phyloP scores from a whole-genome alignment of 2,329 filamentous ascomycete species.

The Anthostomella pinea region DNA sequence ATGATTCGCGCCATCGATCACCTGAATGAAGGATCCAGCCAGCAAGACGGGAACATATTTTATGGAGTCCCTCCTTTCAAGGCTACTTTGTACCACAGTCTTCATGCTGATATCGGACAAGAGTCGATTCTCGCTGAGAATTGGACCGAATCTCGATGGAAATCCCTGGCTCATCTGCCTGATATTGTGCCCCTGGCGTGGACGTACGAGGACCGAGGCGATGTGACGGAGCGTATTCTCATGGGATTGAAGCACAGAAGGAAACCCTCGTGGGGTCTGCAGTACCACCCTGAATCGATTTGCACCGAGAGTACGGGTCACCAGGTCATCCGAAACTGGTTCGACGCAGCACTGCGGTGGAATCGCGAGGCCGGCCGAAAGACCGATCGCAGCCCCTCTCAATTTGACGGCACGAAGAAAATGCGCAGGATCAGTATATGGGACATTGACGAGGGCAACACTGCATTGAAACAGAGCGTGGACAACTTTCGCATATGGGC shows the following conservation, averaged over 20 bases:
- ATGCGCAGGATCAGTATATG: slow-evolving; percentile 6
- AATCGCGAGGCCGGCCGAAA: slow-evolving; percentile 31
- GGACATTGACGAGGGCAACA: not conserved
- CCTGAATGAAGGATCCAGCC: slow-evolving; percentile 18
- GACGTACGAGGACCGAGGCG: slow-evolving; percentile 47
- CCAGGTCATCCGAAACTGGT: slow-evolving; percentile 72
- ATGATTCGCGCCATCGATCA: slow-evolving; percentile 71
- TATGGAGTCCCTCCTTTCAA: slow-evolving; percentile 54
- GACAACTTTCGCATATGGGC: slow-evolving; percentile 18
- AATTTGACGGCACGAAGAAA: slow-evolving; percentile 5
- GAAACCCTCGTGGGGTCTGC: slow-evolving; percentile 80
- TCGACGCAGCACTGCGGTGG: slow-evolving; percentile 61
- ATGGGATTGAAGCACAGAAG: slow-evolving; percentile 70
- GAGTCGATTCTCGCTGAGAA: slow-evolving; percentile 33
- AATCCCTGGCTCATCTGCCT: slow-evolving; percentile 31
- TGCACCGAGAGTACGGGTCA: slow-evolving; percentile 71
- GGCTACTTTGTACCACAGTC: slow-evolving; percentile 75
- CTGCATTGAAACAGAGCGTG: not conserved
- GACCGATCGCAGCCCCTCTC: slow-evolving; percentile 1
- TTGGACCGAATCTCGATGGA: slow-evolving; percentile 42
- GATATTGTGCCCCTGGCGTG: slow-evolving; percentile 61
- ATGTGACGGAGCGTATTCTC: slow-evolving; percentile 53
- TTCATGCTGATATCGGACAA: slow-evolving; percentile 55
- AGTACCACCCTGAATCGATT: slow-evolving; percentile 88
- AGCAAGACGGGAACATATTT: slow-evolving; percentile 60